Conservation (phyloP, 2,329 filamentous ascomycete species). For the Mollisia scopiformis region DNA sequence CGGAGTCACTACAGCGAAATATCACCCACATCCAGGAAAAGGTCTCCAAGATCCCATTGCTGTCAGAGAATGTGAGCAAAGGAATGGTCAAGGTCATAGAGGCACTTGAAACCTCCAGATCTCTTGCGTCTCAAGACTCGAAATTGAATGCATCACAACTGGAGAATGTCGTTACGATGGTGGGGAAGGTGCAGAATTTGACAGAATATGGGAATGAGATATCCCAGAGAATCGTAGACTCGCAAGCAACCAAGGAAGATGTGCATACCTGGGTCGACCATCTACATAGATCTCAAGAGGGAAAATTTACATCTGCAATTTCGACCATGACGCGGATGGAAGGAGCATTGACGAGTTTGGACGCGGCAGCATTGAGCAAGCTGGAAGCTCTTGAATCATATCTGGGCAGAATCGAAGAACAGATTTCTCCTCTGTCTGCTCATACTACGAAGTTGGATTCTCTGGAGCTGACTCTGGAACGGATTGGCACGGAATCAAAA, state of each 20-base stretch:
- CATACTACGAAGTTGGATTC: conserved; percentile 7
- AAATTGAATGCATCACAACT: conserved; percentile 26
- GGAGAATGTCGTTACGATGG: conserved; percentile 19
- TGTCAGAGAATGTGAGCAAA: conserved; percentile 20
- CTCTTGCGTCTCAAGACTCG: conserved; percentile 26
- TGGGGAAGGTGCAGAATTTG: conserved; percentile 20
- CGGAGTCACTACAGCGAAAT: conserved; percentile 21
- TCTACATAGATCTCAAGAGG: conserved; percentile 5
- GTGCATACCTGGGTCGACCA: conserved; percentile 22
- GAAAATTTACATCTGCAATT: conserved; percentile 3
- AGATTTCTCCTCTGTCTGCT: not conserved
- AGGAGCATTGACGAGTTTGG: not conserved
- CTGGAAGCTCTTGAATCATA: conserved; percentile 1
- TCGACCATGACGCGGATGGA: conserved; percentile 6
- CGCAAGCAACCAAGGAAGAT: conserved; percentile 18
- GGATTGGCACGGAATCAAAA: not conserved
- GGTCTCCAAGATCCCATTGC: conserved; percentile 18
- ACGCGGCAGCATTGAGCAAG: not conserved
- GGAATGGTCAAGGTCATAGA: conserved; percentile 20
- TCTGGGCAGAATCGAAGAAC: conserved; percentile 4
- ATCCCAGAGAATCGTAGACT: conserved; percentile 18
- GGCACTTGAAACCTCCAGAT: conserved; percentile 22
- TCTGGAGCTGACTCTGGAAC: not conserved
- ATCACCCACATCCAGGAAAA: conserved; percentile 22
- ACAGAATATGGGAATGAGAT: conserved; percentile 20